These are phyloP conservation scores for Serendipita sp. DNA, from an alignment of 1,284 basidiomycete species.

Conservation along the genomic window DNA sequence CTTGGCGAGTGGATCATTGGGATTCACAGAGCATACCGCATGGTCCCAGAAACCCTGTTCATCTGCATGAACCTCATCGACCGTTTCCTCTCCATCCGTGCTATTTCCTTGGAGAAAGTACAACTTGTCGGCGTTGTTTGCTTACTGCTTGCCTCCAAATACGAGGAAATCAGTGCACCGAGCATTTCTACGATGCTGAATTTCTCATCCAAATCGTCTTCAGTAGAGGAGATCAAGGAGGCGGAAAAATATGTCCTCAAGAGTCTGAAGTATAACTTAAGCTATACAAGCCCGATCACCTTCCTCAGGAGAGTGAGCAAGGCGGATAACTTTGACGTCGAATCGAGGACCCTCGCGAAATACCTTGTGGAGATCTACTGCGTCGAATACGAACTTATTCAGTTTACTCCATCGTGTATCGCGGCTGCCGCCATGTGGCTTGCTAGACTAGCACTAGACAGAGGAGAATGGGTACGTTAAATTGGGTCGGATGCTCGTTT, in stretches of 20 bases:
- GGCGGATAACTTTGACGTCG: conserved; percentile 89
- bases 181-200: conserved; percentile 69
- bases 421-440: conserved; percentile 88
- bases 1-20: conserved; percentile 96
- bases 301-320: conserved; percentile 87
- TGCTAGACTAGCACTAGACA: conserved; percentile 71
- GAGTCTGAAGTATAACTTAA: conserved; percentile 83
- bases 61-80: conserved; percentile 92
- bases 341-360: conserved; percentile 83
- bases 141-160: conserved; percentile 88
- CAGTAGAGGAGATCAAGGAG: conserved; percentile 76
- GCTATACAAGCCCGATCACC: conserved; percentile 88
- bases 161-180: conserved; percentile 91
- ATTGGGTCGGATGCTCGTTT: neutral
- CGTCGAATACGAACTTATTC: conserved; percentile 76
- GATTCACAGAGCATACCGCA: conserved; percentile 84
- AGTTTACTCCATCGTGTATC: conserved; percentile 69
- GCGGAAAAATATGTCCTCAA: conserved; percentile 90
- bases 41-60: conserved; percentile 93
- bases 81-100: conserved; percentile 83
- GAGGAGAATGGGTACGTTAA: conserved; percentile 68
- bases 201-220: conserved; percentile 81
- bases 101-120: conserved; percentile 83
- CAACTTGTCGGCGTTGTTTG: conserved; percentile 92
- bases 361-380: conserved; percentile 85